phyloP scores from a whole-genome alignment of 1,284 basidiomycete species.

The Tylopilus sp. region DNA sequence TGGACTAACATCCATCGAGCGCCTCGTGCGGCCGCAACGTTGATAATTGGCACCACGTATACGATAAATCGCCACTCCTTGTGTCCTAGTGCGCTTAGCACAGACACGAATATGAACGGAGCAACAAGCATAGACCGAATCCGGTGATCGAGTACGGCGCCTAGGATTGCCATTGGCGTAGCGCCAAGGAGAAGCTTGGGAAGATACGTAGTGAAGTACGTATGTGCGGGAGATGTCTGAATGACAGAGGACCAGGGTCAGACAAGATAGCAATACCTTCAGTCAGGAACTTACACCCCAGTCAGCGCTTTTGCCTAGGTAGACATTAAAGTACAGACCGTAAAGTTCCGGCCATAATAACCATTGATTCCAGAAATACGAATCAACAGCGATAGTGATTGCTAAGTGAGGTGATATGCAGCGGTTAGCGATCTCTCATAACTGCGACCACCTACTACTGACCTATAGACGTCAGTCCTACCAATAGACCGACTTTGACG shows the following conservation, averaged over 20 bases:
- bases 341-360: conserved; percentile 89
- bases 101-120: conserved; percentile 60
- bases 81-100: conserved; percentile 81
- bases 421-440: not conserved
- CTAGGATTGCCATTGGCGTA: conserved; percentile 68
- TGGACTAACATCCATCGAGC: conserved; percentile 63
- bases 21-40: conserved; percentile 77
- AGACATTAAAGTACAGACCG: conserved; percentile 85
- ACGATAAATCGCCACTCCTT: conserved; percentile 97
- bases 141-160: conserved; percentile 54
- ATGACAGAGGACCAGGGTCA: conserved; percentile 8
- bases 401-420: conserved; percentile 55
- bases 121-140: conserved; percentile 61
- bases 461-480: conserved; percentile 67
- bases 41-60: conserved; percentile 84
- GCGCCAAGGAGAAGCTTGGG: conserved; percentile 81
- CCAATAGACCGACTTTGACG: conserved; percentile 60
- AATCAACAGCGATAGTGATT: conserved; percentile 74
- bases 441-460: conserved; percentile 35
- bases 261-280: conserved; percentile 7
- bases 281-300: conserved; percentile 79
- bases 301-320: conserved; percentile 83
- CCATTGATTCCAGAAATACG: conserved; percentile 80
- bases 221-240: conserved; percentile 73
- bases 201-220: conserved; percentile 75